phyloP scores from a whole-genome alignment of 1,284 basidiomycete genomes.

The Puccinia polysora region DNA sequence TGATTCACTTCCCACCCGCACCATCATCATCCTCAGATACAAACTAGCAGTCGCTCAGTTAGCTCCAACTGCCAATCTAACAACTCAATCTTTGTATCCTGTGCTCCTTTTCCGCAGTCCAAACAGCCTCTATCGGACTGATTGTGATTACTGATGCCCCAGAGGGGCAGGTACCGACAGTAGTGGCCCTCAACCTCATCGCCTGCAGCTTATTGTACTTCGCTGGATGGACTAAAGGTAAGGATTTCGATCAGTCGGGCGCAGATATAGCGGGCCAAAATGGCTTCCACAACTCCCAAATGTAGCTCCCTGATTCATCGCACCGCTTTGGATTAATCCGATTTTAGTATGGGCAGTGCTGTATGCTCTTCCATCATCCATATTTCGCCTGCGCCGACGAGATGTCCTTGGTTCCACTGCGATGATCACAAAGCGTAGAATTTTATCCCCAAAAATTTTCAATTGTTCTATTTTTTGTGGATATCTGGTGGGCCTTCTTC shows the following conservation, averaged over 20 bases:
- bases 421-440: constrained; percentile 27
- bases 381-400: constrained; percentile 38
- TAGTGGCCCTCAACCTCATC: constrained; percentile 31
- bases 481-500: constrained; percentile 29
- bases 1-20: background rate
- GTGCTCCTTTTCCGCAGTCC: background rate
- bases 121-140: constrained; percentile 32
- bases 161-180: background rate
- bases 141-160: constrained; percentile 17
- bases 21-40: background rate
- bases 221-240: constrained; percentile 41
- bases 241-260: too few species aligned
- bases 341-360: constrained; percentile 37
- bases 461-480: constrained; percentile 18
- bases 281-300: too few species aligned
- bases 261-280: too few species aligned
- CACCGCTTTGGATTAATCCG: background rate
- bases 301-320: background rate
- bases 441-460: constrained; percentile 38
- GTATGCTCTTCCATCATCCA: constrained; percentile 39
- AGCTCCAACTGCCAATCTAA: too few species aligned
- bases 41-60: background rate
- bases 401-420: constrained; percentile 38
- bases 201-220: constrained; percentile 28
- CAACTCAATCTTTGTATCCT: background rate